Evolutionary conservation across 768 basidiomycete genomes (phyloP).

Genomic region (Trichaptum fuscoviolaceum): DNA sequence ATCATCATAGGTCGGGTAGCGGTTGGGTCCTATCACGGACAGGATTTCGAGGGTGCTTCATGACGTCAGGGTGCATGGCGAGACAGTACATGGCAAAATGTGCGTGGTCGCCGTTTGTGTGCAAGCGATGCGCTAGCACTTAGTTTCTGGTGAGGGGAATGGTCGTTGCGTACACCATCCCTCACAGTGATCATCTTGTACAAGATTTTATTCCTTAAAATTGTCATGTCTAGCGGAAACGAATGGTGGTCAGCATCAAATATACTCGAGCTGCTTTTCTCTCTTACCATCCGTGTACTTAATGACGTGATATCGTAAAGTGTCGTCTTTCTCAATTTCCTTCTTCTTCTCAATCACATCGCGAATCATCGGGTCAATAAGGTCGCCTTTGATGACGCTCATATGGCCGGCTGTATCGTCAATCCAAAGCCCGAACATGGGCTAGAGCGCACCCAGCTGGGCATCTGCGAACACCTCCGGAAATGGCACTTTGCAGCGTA

Average conservation of each 20-base stretch:
- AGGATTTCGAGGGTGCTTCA: constrained; percentile 38
- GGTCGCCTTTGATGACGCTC: constrained; percentile 41
- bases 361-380: constrained; percentile 48
- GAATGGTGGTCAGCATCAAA: not conserved
- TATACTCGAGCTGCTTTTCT: not conserved
- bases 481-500: constrained; percentile 31
- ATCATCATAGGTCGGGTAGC: constrained; percentile 35
- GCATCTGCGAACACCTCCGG: constrained; percentile 45
- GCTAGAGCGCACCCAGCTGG: constrained; percentile 44
- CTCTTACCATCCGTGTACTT: constrained; percentile 16
- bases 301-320: constrained; percentile 20
- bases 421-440: constrained; percentile 44
- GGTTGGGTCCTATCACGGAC: constrained; percentile 27
- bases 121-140: not conserved
- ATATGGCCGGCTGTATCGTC: constrained; percentile 43
- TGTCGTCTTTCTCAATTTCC: constrained; percentile 19
- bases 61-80: constrained; percentile 38
- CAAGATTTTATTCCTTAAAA: constrained; percentile 31
- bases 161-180: constrained; percentile 23
- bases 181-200: constrained; percentile 34
- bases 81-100: constrained; percentile 42
- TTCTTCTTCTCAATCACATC: constrained; percentile 39
- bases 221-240: constrained; percentile 21
- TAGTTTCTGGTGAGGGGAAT: not conserved
- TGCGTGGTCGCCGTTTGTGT: constrained; percentile 38